These are phyloP conservation scores for Harringtonia aguacate DNA, from an alignment of 2,329 filamentous ascomycete species.

Conservation along the genomic window DNA sequence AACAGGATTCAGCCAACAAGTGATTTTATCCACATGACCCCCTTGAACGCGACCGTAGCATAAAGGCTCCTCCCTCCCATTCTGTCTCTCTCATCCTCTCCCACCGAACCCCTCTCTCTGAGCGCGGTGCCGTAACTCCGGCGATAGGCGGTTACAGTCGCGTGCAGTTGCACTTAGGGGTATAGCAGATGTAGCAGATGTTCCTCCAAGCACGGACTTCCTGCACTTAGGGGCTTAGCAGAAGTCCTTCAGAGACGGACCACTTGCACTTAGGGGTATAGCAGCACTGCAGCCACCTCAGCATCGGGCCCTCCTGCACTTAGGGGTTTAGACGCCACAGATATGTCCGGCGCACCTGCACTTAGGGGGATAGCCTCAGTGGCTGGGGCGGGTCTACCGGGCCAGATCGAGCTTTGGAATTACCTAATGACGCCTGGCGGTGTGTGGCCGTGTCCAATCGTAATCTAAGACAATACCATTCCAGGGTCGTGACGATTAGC, in stretches of 20 bases:
- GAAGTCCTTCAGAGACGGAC: not conserved
- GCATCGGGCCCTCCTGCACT: slow-evolving; percentile 6
- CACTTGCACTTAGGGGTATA: slow-evolving; percentile 6
- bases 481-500: too few species aligned
- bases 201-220: too few species aligned
- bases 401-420: not conserved
- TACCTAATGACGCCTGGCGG: slow-evolving; percentile 8
- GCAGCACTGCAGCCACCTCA: not conserved
- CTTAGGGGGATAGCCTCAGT: slow-evolving; percentile 13
- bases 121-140: too few species aligned
- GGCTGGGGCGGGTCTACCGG: not conserved
- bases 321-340: slow-evolving; percentile 6
- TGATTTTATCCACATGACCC: too few species aligned
- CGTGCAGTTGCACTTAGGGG: slow-evolving; percentile 1
- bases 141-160: too few species aligned
- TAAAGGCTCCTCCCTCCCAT: too few species aligned
- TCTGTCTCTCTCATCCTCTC: too few species aligned
- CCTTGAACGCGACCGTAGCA: too few species aligned
- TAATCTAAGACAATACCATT: too few species aligned
- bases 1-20: not conserved
- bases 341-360: slow-evolving; percentile 9
- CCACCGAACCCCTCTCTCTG: too few species aligned
- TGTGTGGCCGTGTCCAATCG: not conserved
- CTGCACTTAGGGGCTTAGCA: not conserved
- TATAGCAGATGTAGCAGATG: not conserved